Evolutionary conservation across 805 yeast genomes (phyloP).

Genomic region (Schizosaccharomyces cryophilus): DNA sequence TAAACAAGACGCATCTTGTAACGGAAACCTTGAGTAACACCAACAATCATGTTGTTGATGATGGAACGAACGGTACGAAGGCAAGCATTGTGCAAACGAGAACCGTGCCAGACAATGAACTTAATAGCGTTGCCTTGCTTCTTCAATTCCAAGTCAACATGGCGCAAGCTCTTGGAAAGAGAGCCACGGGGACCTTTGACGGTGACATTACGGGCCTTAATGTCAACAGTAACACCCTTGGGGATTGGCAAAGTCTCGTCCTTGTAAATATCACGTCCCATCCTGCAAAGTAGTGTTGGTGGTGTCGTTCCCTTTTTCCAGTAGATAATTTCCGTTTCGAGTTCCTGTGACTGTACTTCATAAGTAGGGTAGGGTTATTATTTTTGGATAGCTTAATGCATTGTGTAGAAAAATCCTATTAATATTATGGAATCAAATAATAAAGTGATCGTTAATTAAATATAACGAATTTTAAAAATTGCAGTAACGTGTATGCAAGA

Average conservation of each 20-base stretch:
- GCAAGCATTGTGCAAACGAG: constrained; percentile 99
- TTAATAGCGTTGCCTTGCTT: constrained; percentile 53
- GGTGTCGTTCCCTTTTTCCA: not conserved
- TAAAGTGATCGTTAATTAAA: no score
- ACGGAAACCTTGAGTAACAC: constrained; percentile 78
- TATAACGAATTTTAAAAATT: no score
- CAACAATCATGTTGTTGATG: constrained; percentile 79
- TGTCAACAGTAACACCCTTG: constrained; percentile 42
- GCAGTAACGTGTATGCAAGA: no score
- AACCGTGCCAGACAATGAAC: constrained; percentile 92
- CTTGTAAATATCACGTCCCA: constrained; percentile 3
- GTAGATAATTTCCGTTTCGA: not conserved
- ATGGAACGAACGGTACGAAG: constrained; percentile 95
- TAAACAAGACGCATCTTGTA: constrained; percentile 99
- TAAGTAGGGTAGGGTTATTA: not conserved
- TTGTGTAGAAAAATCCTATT: not conserved
- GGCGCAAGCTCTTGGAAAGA: constrained; percentile 71
- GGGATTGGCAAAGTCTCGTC: constrained; percentile 3
- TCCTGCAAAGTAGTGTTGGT: constrained; percentile 1
- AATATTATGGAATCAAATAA: no score
- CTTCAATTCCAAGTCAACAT: constrained; percentile 76
- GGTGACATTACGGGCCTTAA: constrained; percentile 72
- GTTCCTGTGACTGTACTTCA: not conserved
- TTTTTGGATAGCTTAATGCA: not conserved
- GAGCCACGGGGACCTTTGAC: constrained; percentile 97